phyloP scores from a whole-genome alignment of 225 moss, liverwort and hornwort genomes.

The Marchantia polymorpha region DNA sequence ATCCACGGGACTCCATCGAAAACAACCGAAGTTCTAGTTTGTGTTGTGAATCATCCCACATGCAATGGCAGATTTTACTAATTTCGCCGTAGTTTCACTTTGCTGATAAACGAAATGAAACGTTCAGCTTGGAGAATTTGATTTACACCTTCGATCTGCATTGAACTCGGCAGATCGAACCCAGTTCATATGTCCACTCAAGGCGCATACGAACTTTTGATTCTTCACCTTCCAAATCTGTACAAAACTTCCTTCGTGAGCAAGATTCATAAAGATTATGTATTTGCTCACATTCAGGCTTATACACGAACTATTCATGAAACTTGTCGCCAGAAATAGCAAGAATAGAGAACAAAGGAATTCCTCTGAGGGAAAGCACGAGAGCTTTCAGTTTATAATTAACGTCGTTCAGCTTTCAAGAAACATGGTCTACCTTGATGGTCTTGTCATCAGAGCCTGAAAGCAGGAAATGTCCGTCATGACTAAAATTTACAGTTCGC shows the following conservation, averaged over 20 bases:
- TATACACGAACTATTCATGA: not conserved
- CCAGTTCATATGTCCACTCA: constrained; percentile 92
- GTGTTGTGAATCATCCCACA: too few species aligned
- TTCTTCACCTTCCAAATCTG: constrained; percentile 84
- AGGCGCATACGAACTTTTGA: constrained; percentile 68
- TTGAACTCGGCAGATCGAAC: constrained; percentile 87
- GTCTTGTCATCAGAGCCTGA: constrained; percentile 94
- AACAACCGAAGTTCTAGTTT: too few species aligned
- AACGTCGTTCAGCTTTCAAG: too few species aligned
- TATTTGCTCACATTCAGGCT: not conserved
- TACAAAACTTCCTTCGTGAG: not conserved
- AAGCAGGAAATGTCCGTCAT: constrained; percentile 63
- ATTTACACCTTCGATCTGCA: constrained; percentile 56
- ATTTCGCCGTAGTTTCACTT: not conserved
- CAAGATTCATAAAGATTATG: not conserved
- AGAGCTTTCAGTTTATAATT: too few species aligned
- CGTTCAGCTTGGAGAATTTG: not conserved
- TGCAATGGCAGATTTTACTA: too few species aligned
- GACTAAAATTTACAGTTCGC: constrained; percentile 67
- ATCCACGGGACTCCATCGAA: too few species aligned
- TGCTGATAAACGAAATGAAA: not conserved
- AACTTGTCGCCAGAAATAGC: too few species aligned
- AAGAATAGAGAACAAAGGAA: too few species aligned
- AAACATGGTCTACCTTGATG: constrained; percentile 54
- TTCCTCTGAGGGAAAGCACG: too few species aligned